Conservation (phyloP, 108 stramenopile species). For the Stephanodiscus minutulus region DNA sequence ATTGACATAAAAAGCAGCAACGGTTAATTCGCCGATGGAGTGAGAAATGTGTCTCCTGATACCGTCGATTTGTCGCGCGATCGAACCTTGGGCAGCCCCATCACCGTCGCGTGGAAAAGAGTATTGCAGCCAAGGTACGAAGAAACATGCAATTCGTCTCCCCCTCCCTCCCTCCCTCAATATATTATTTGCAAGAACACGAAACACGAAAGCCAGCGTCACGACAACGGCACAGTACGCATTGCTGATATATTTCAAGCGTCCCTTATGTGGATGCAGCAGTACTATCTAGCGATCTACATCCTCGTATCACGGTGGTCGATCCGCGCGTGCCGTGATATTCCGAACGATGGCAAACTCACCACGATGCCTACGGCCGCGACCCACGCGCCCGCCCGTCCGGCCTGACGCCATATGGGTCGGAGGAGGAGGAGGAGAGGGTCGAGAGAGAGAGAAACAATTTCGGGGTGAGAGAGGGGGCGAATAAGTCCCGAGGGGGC, state of each 20-base stretch:
- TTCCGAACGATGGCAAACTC: constrained; percentile 1
- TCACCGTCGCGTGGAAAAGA: background rate
- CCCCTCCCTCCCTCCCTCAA: no score
- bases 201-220: no score
- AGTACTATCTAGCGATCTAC: no score
- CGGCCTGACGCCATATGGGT: constrained; percentile 26
- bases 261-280: no score
- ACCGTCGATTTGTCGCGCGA: no score
- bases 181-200: no score
- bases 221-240: no score
- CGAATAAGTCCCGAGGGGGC: no score
- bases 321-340: background rate
- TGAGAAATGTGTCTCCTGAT: background rate
- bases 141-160: background rate
- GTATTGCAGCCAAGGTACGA: background rate
- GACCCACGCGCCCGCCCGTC: constrained; percentile 49
- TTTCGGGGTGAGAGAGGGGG: background rate
- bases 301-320: background rate
- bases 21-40: background rate
- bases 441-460: background rate
- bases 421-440: background rate
- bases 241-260: no score
- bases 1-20: background rate
- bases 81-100: no score
- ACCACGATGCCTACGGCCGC: constrained; percentile 49